These are phyloP conservation scores for Entoloma clypeatum DNA, from an alignment of 1,284 basidiomycete genomes.

Conservation along the genomic window DNA sequence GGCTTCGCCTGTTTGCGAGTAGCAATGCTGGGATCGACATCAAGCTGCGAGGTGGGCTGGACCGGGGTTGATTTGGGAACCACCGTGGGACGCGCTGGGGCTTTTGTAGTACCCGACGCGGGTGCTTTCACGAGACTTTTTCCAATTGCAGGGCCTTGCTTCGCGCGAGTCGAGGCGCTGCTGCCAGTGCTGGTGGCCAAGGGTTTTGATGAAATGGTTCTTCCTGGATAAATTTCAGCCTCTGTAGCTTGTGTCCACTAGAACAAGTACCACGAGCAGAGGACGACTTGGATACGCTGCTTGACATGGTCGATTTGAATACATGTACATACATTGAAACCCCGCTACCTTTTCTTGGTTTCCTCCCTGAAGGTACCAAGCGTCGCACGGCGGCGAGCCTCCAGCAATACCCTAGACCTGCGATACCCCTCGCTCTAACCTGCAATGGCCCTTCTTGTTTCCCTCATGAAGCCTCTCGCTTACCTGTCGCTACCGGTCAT, in stretches of 20 bases:
- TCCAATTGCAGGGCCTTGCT: conserved; percentile 6
- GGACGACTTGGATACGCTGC: conserved; percentile 10
- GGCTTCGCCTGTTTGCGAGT: neutral
- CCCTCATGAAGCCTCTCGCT: conserved; percentile 63
- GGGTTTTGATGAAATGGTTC: conserved; percentile 24
- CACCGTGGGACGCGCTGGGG: neutral
- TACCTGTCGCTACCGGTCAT: conserved; percentile 70
- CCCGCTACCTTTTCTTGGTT: conserved; percentile 12
- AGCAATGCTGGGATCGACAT: conserved; percentile 3
- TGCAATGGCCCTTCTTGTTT: conserved; percentile 56
- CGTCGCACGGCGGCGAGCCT: too few relatives aligned
- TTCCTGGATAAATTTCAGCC: conserved; percentile 27
- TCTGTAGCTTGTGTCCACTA: conserved; percentile 6
- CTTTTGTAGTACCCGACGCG: conserved; percentile 1
- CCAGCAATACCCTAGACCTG: conserved; percentile 11
- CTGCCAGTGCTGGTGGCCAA: conserved; percentile 11
- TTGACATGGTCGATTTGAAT: too few relatives aligned
- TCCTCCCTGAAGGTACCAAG: conserved; percentile 11
- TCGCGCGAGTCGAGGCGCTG: conserved; percentile 17
- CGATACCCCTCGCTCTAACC: conserved; percentile 10
- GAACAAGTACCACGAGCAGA: conserved; percentile 26
- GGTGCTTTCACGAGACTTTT: neutral
- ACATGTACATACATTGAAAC: too few relatives aligned
- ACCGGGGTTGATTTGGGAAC: neutral
- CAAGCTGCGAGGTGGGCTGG: neutral